Conservation (phyloP, 176 grass and related monocot species). For the Juncus effusus region DNA sequence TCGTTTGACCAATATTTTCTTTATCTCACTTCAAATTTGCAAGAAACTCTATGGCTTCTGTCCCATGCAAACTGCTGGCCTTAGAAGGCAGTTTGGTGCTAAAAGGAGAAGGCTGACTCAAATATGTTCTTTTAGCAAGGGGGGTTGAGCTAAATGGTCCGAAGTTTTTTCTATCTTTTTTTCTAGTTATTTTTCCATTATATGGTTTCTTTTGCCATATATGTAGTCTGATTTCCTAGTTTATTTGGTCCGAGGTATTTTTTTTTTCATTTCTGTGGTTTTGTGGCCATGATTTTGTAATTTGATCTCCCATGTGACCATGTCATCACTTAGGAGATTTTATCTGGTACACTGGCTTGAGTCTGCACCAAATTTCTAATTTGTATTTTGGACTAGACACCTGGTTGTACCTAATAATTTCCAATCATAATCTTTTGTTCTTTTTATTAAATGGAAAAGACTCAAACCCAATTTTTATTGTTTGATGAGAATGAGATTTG, state of each 20-base stretch:
- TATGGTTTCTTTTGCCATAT: background rate
- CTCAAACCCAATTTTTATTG: no score
- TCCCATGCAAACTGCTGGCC: background rate
- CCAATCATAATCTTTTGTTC: no score
- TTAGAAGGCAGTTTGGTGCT: background rate
- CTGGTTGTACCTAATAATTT: no score
- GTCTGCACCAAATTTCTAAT: no score
- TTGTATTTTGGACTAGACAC: no score
- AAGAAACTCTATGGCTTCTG: background rate
- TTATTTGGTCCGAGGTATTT: background rate
- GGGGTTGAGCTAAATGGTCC: conserved; percentile 1
- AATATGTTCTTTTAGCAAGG: conserved; percentile 12
- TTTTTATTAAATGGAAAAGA: no score
- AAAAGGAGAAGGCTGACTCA: conserved; percentile 5
- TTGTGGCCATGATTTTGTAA: background rate
- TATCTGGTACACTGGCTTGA: no score
- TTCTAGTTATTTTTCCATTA: no score
- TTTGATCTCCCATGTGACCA: no score
- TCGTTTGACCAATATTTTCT: background rate
- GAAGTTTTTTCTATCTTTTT: conserved; percentile 18
- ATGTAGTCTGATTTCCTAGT: background rate
- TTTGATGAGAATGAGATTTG: no score
- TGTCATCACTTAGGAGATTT: no score
- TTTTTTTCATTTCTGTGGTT: conserved; percentile 17
- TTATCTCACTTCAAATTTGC: conserved; percentile 6